These are phyloP conservation scores for Mycena floridula DNA, from an alignment of 768 basidiomycete species.

Conservation along the genomic window DNA sequence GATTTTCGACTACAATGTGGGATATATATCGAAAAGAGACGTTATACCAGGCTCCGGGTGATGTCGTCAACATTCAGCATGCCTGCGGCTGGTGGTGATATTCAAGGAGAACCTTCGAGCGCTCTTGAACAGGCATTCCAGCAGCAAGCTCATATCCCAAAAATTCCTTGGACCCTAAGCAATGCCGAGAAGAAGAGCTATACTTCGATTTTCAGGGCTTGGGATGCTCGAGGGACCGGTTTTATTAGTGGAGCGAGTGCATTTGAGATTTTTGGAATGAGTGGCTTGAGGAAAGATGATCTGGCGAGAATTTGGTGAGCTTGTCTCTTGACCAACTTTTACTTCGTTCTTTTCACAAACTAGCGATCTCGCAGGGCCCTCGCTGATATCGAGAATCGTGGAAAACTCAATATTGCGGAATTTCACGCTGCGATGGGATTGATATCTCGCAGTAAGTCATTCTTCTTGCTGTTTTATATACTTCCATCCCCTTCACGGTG, in stretches of 20 bases:
- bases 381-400: slow-evolving; percentile 89
- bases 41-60: no score
- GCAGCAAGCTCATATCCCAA: slow-evolving; percentile 63
- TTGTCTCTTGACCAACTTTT: no score
- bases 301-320: slow-evolving; percentile 85
- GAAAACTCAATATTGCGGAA: slow-evolving; percentile 91
- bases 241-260: slow-evolving; percentile 86
- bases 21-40: no score
- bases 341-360: no score
- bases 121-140: slow-evolving; percentile 82
- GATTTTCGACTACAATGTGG: no score
- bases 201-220: slow-evolving; percentile 94
- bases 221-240: slow-evolving; percentile 77
- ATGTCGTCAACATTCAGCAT: no score
- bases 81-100: no score
- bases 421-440: slow-evolving; percentile 99
- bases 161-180: slow-evolving; percentile 80
- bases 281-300: slow-evolving; percentile 84
- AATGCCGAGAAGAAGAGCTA: slow-evolving; percentile 95
- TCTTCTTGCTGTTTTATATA: slow-evolving; percentile 1
- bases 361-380: slow-evolving; percentile 56
- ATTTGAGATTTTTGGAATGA: slow-evolving; percentile 90
- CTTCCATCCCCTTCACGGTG: background rate
- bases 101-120: no score
- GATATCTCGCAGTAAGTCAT: slow-evolving; percentile 84